Evolutionary conservation across 2,329 filamentous ascomycete species (phyloP), one percentile per base, ranked within the genome.

Genomic region (Ophiostoma ulmi): DNA sequence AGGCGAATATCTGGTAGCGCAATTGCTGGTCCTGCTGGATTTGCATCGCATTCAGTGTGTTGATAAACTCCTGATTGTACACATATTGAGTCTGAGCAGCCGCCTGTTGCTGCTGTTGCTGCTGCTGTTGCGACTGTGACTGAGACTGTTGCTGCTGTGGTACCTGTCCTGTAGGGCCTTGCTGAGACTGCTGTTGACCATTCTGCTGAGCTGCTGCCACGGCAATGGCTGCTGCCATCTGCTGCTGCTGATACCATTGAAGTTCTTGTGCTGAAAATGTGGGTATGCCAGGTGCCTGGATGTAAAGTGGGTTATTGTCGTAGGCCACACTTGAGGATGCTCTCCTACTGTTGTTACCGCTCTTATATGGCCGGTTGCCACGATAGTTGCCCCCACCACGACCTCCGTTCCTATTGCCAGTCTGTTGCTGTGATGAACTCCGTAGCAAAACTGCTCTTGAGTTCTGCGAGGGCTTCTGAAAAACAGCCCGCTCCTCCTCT

Each of bases 401-500:
- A 13, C 67, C 63, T n/a, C 84, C 83, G 41, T 85, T 81, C 41
- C 80, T 79, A 26, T 65, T 69, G 5, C 80, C 79, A 22, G 20
- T 39, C 20, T 87, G 83, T 68, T 86, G 85, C 73, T 89, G 87
- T 5, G 88, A 90, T 36, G 87, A 85, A 76, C 87, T 90, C 72
- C 87, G 82, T 67, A 88, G 74, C 69, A 87, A 78, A n/a, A 85
- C 81, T 11, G 87, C 87, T 20, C 86, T 83, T 41, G 87, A 81
- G 52, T 83, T 82, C 6, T 82, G 78, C 1, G 83, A 78, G n/a
- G 86, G 87, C 72, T 87, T 85, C 73, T 87, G 85, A 76, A 84
- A 89, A 61, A 86, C 82, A 72, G 65, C 48, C 13, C 81, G 82
- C 76, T 88, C 86, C 76, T 96, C 93, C 78, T 96, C 92, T 70